Percentiles rank a stretch among this genome's conserved stretches.
Conservation (phyloP, 805 yeast genomes). For the Nakazawaea peltata region DNA sequence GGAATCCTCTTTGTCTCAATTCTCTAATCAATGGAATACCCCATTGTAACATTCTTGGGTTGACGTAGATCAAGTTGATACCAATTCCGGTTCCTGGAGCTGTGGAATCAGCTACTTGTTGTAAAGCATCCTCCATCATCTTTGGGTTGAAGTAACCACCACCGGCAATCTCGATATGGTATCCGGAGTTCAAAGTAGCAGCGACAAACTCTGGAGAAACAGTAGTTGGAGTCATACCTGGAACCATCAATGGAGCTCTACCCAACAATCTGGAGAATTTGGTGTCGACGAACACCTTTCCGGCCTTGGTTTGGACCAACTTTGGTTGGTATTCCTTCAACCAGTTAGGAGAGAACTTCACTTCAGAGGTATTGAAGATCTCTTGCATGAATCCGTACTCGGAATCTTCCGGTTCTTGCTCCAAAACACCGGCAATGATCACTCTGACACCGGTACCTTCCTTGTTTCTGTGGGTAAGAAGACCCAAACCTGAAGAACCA, state of each 20-base stretch:
- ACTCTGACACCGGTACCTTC: conserved; percentile 98
- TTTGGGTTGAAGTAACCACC: conserved; percentile 90
- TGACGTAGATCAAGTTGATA: conserved; percentile 88
- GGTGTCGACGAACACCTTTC: conserved; percentile 83
- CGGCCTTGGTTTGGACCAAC: conserved; percentile 64
- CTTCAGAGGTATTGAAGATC: conserved; percentile 57
- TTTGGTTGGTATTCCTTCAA: conserved; percentile 79
- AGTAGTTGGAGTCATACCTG: conserved; percentile 99
- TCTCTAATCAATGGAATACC: conserved; percentile 92
- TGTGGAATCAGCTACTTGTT: conserved; percentile 58
- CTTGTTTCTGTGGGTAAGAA: conserved; percentile 92
- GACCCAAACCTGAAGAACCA: conserved; percentile 95
- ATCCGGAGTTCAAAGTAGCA: conserved; percentile 92
- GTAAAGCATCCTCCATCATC: conserved; percentile 67
- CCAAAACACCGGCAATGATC: conserved; percentile 89
- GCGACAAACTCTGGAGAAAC: conserved; percentile 92
- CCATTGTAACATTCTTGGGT: conserved; percentile 98
- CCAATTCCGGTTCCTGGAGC: conserved; percentile 88
- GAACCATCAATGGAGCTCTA: conserved; percentile 93
- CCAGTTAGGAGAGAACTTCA: conserved; percentile 90
- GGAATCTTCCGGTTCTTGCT: conserved; percentile 54
- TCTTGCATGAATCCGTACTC: conserved; percentile 97
- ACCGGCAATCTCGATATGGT: conserved; percentile 96
- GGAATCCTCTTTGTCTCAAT: conserved; percentile 86
- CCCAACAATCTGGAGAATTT: conserved; percentile 88